Evolutionary conservation across 495 filamentous ascomycete species (phyloP).

Genomic region (Neurospora cerealis): DNA sequence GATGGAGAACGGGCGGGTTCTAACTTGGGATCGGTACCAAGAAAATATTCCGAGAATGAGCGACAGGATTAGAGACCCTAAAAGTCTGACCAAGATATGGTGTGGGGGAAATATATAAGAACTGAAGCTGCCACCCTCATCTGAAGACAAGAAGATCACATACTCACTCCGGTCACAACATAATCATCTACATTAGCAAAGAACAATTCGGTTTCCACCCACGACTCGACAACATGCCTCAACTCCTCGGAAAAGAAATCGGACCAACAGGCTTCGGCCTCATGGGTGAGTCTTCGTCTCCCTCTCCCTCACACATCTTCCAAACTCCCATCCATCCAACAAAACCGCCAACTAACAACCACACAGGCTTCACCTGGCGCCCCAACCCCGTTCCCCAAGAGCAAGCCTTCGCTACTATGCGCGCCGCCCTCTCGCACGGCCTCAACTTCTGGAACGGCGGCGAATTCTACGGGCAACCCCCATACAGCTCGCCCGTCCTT

Average conservation of each 20-base stretch:
- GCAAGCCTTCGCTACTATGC: conserved; percentile 58
- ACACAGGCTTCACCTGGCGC: conserved; percentile 66
- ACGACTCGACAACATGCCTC: conserved; percentile 29
- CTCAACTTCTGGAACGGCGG: conserved; percentile 72
- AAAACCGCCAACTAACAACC: neutral
- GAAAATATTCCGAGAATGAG: neutral
- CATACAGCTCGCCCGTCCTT: conserved; percentile 57
- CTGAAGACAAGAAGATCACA: neutral
- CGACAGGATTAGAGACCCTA: neutral
- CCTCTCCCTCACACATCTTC: neutral
- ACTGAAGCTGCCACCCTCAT: neutral
- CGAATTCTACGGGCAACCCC: conserved; percentile 65
- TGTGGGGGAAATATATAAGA: neutral
- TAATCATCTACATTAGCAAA: neutral
- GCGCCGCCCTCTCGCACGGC: conserved; percentile 53
- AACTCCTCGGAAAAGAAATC: conserved; percentile 39
- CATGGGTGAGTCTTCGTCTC: conserved; percentile 34
- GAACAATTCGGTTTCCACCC: neutral
- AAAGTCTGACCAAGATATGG: neutral
- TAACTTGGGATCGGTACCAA: neutral
- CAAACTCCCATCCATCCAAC: neutral
- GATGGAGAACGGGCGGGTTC: neutral
- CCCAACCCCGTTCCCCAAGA: conserved; percentile 44
- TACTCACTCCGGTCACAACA: neutral
- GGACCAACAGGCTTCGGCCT: conserved; percentile 49